Base-by-base conservation (phyloP, 2,329 filamentous ascomycete species). In the Penicillium occitanis region DNA sequence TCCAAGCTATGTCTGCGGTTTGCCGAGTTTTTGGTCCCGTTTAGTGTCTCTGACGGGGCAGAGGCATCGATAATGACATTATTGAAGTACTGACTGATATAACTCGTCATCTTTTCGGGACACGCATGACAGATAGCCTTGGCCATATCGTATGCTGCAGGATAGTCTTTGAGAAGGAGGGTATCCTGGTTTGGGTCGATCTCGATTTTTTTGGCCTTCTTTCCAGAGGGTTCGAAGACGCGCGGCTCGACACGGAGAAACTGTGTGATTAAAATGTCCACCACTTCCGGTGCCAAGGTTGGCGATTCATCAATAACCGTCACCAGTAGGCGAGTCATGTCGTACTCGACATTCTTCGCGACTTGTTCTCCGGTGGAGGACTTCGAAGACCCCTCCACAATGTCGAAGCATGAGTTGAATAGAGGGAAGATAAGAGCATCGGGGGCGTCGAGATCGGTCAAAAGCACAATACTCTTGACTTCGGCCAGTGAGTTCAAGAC, bases 41-140 rank as follows among this genome's bases (percentile, higher is more conserved):
- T 89, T 63, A 66, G 17, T 22, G 82, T 69, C 70, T 85, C 81
- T 22, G 81, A 82, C 55, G 87, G 84, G 13, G 82, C 87, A 44
- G 89, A 93, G 3, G 93, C 91, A 74, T 97, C 93, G 68, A 98
- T 88, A 66, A 99, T 96, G 61, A 98, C 93, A 65, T 96, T 93
- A 78, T 93, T 96, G 77, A 99, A 99, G 77, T 98, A 99, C 74
- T 96, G 93, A 70, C 92, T 94, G 65, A 98, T 90, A 71, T 96
- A 92, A 68, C 93, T 90, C 0, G 92, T 90, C 94, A 99, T 97
- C 78, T 96, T 96, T 71, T 97, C 94, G 0, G 91, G 88, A 71
- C 90, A 96, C 19, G 87, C 87, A 73, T 93, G 95, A 81, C 95
- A 99, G 53, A 99, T 89, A 2, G 91, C 91, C 79, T 96, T 96